Conservation (phyloP, 345 rosid species). For the Carallia brachiata region DNA sequence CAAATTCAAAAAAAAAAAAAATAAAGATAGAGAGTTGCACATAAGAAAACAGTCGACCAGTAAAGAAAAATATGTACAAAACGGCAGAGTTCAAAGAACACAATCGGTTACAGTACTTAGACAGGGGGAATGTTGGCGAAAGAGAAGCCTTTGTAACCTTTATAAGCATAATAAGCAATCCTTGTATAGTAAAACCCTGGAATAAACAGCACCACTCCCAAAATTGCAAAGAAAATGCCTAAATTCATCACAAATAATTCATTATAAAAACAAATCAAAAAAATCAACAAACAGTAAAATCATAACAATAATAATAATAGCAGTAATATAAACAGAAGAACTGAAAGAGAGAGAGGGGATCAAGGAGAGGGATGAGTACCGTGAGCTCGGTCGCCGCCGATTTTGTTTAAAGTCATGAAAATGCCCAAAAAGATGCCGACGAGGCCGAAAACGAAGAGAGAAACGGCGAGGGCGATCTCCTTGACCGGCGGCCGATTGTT, state of each 20-base stretch:
- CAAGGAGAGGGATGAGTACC: slow-evolving; percentile 32
- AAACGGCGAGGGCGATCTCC: slow-evolving; percentile 89
- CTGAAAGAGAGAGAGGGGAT: neutral
- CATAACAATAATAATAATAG: too few relatives aligned
- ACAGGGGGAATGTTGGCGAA: slow-evolving; percentile 91
- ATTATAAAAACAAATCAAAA: neutral
- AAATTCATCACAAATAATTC: slow-evolving; percentile 17
- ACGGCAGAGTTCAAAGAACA: neutral
- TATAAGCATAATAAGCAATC: slow-evolving; percentile 91
- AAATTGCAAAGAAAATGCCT: slow-evolving; percentile 85
- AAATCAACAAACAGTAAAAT: neutral
- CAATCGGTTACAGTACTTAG: slow-evolving; percentile 11
- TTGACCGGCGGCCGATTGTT: slow-evolving; percentile 82
- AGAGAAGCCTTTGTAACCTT: slow-evolving; percentile 96
- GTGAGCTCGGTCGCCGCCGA: slow-evolving; percentile 90
- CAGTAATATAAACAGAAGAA: too few relatives aligned
- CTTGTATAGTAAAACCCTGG: slow-evolving; percentile 93
- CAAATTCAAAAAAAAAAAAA: neutral
- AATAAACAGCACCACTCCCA: slow-evolving; percentile 81
- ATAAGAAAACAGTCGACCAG: neutral
- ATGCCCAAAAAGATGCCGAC: slow-evolving; percentile 64
- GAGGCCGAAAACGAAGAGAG: slow-evolving; percentile 84
- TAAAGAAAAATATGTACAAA: slow-evolving; percentile 13
- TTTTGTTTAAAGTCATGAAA: slow-evolving; percentile 66
- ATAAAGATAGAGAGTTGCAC: too few relatives aligned